Evolutionary conservation across 176 grass and related monocot species (phyloP).

Genomic region (bread wheat (Triticum aestivum)): DNA sequence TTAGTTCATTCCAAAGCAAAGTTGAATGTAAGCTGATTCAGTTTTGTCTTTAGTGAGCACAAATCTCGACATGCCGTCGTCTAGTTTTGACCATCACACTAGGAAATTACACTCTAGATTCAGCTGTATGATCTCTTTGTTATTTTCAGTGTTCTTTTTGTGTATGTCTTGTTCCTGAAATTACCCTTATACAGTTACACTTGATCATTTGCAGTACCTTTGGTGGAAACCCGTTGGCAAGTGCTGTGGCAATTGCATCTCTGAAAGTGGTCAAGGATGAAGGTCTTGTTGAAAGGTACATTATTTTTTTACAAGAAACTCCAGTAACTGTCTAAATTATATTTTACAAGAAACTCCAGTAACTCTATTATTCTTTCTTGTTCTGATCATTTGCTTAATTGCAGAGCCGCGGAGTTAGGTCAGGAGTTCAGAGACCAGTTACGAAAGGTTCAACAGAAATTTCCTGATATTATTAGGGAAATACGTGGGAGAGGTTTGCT

Average conservation of each 20-base stretch:
- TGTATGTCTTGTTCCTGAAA: neutral
- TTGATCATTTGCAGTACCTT: slow-evolving; percentile 72
- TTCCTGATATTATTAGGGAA: slow-evolving; percentile 78
- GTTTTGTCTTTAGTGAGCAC: neutral
- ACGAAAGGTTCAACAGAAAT: slow-evolving; percentile 56
- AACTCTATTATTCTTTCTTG: neutral
- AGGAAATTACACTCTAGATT: neutral
- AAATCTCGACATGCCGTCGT: neutral
- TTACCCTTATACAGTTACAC: neutral
- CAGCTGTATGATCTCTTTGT: neutral
- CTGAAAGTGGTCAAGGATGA: slow-evolving; percentile 85
- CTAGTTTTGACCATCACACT: neutral
- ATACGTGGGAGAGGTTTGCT: slow-evolving; percentile 86
- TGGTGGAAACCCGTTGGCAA: slow-evolving; percentile 94
- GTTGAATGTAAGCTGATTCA: neutral
- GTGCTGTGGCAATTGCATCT: slow-evolving; percentile 88
- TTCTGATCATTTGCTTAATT: slow-evolving; percentile 6
- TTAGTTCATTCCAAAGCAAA: neutral
- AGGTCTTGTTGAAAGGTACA: slow-evolving; percentile 79
- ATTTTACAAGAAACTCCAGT: slow-evolving; percentile 7
- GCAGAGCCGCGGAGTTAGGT: slow-evolving; percentile 70
- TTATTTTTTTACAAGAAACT: slow-evolving; percentile 10
- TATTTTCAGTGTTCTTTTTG: neutral
- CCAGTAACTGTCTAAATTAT: neutral
- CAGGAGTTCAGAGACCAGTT: slow-evolving; percentile 75